phyloP scores from a whole-genome alignment of 1,284 basidiomycete genomes.

The Salmacisia buchloeana region DNA sequence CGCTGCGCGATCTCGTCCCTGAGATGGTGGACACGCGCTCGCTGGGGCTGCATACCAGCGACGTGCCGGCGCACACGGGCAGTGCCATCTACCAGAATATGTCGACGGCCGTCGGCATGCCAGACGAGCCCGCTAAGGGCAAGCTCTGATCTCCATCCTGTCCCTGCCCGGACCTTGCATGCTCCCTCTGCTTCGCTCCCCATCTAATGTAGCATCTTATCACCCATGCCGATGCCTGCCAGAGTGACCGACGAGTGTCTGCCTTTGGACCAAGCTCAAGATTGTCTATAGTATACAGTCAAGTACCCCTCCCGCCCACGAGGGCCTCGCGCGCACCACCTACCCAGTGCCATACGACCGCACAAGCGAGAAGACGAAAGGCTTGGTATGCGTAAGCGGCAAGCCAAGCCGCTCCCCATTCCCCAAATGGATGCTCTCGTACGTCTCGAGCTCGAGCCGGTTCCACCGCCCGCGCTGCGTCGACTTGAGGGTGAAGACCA shows the following conservation, averaged over 20 bases:
- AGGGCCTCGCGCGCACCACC: no score
- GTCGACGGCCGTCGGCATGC: conserved; percentile 27
- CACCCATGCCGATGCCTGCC: not conserved
- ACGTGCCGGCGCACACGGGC: conserved; percentile 25
- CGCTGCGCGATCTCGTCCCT: conserved; percentile 69
- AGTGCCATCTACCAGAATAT: conserved; percentile 37
- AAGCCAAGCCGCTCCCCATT: conserved; percentile 1
- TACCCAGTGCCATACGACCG: conserved; percentile 2
- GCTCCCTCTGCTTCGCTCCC: not conserved
- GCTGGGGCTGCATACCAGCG: conserved; percentile 53
- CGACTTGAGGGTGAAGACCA: conserved; percentile 63
- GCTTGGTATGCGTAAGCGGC: not conserved
- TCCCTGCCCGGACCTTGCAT: not conserved
- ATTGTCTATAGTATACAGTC: no score
- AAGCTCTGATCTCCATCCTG: conserved; percentile 4
- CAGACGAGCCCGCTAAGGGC: conserved; percentile 7
- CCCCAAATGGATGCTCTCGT: conserved; percentile 6
- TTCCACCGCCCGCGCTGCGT: not conserved
- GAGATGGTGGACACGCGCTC: conserved; percentile 81
- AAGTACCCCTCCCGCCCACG: no score
- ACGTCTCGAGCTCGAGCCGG: conserved; percentile 5
- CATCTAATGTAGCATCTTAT: not conserved
- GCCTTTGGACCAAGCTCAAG: no score
- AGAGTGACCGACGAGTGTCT: no score
- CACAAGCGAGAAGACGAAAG: conserved; percentile 5